phyloP scores from a whole-genome alignment of 2,329 filamentous ascomycete genomes.

The Trichoderma sp. region DNA sequence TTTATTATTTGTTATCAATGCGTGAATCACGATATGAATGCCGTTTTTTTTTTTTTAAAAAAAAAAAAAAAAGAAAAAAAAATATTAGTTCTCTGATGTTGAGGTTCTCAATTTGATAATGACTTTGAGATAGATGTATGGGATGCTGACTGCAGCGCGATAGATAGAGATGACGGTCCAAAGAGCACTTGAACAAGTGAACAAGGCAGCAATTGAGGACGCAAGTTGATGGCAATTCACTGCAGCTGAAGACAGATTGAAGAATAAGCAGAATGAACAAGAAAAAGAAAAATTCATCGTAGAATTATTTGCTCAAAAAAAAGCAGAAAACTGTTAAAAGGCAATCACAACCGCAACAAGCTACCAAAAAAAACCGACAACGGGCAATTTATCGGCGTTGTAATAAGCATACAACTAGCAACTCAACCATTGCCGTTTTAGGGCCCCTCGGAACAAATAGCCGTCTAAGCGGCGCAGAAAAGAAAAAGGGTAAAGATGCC shows the following conservation, averaged over 20 bases:
- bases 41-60: too few relatives aligned
- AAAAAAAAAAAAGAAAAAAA: too few relatives aligned
- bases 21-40: neutral
- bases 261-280: neutral
- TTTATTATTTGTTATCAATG: neutral
- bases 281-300: neutral
- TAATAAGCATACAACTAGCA: neutral
- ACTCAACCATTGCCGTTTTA: constrained; percentile 1
- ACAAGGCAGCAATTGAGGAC: neutral
- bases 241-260: neutral
- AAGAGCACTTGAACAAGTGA: neutral
- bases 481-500: neutral
- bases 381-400: neutral
- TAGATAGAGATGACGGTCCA: neutral
- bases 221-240: neutral
- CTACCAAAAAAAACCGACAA: neutral
- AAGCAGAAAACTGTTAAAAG: too few relatives aligned
- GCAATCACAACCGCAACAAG: neutral
- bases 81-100: neutral
- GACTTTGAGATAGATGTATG: neutral
- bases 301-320: neutral
- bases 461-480: neutral
- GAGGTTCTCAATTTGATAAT: neutral
- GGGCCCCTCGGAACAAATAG: neutral
- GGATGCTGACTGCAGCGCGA: too few relatives aligned